Conservation (phyloP, 2,329 filamentous ascomycete genomes). For the Colletotrichum tropicale region DNA sequence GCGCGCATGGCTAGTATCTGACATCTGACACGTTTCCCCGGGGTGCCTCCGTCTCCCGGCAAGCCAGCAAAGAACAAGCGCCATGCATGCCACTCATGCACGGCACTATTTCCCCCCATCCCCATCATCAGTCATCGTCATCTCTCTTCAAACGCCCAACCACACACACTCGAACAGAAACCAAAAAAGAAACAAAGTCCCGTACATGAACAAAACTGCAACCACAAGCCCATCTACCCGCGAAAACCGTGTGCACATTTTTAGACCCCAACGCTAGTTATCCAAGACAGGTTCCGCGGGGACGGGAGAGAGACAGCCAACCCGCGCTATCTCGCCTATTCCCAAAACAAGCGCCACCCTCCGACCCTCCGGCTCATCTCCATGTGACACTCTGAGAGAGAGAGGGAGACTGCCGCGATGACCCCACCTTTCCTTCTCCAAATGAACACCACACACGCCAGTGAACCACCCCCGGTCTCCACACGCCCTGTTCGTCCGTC, state of each 20-base stretch:
- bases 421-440: background rate
- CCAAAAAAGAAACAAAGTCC: background rate
- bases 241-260: conserved; percentile 1
- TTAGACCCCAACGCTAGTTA: conserved; percentile 9
- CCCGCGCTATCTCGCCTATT: background rate
- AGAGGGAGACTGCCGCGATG: background rate
- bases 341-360: background rate
- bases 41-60: background rate
- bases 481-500: conserved; percentile 1
- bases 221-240: background rate
- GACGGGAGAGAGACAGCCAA: background rate
- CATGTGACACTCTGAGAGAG: background rate
- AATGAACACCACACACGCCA: background rate
- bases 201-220: background rate
- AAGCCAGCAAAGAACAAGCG: background rate
- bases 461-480: background rate
- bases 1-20: background rate
- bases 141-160: background rate
- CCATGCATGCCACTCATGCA: background rate
- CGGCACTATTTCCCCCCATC: background rate
- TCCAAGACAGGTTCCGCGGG: background rate
- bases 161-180: background rate
- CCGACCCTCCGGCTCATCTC: background rate
- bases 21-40: background rate
- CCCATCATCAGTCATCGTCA: background rate